phyloP scores from a whole-genome alignment of 1,284 basidiomycete genomes.

The Phenoliferia sp. region DNA sequence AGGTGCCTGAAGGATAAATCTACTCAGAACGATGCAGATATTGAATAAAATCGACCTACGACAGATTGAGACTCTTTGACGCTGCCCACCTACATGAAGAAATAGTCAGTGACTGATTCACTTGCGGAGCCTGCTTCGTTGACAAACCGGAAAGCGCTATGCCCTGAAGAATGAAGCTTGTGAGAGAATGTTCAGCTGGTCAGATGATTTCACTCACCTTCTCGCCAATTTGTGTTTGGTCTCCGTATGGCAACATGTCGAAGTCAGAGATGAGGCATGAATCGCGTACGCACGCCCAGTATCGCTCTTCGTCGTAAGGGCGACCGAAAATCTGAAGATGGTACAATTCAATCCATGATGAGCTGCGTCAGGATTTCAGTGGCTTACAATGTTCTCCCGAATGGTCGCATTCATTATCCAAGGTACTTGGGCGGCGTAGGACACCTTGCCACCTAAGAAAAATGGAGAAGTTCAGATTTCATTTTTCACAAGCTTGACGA shows the following conservation, averaged over 20 bases:
- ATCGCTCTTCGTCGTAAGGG: constrained; percentile 69
- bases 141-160: constrained; percentile 55
- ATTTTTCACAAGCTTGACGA: neutral
- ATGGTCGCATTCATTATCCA: constrained; percentile 84
- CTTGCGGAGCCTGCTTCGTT: neutral
- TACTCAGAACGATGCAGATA: no score
- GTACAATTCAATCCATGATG: constrained; percentile 51
- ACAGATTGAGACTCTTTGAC: constrained; percentile 69
- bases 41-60: no score
- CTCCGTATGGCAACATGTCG: constrained; percentile 72
- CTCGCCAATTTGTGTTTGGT: constrained; percentile 87
- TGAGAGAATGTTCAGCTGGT: no score
- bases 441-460: constrained; percentile 18
- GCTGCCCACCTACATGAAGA: constrained; percentile 58
- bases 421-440: constrained; percentile 53
- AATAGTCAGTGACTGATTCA: neutral
- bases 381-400: constrained; percentile 50
- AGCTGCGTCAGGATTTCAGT: constrained; percentile 47
- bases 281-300: constrained; percentile 68
- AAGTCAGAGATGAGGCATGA: constrained; percentile 73
- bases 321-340: constrained; percentile 67
- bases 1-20: no score
- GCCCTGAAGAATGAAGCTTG: constrained; percentile 38
- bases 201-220: constrained; percentile 37
- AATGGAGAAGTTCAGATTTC: neutral